phyloP scores from a whole-genome alignment of 176 grass and related monocot genomes.

The Triticum urartu region DNA sequence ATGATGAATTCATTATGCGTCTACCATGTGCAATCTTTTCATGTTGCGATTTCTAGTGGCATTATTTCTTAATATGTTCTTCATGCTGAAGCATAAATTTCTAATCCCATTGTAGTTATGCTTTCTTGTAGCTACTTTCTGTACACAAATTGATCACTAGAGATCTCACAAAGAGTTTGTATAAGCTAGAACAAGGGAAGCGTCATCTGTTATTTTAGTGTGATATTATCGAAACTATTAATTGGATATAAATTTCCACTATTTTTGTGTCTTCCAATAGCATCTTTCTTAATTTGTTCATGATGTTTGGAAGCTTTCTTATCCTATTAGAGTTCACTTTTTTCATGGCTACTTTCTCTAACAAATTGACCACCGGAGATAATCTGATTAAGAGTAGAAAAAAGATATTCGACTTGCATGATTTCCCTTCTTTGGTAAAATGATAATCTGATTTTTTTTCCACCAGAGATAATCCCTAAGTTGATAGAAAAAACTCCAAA shows the following conservation, averaged over 20 bases:
- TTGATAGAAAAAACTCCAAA: no score
- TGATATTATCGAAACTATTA: no score
- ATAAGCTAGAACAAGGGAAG: not conserved
- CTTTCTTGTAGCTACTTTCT: not conserved
- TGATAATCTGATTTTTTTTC: no score
- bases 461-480: no score
- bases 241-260: no score
- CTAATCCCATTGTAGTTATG: not conserved
- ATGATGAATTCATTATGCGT: not conserved
- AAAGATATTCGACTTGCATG: not conserved
- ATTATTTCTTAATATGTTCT: not conserved
- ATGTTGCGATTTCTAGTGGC: not conserved
- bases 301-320: not conserved
- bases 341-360: not conserved
- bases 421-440: not conserved
- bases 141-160: not conserved
- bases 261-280: no score
- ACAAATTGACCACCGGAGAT: not conserved
- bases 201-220: no score
- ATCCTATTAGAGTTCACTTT: not conserved
- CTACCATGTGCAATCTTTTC: not conserved
- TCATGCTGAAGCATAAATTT: not conserved
- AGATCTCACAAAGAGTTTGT: not conserved
- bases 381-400: not conserved
- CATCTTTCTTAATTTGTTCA: not conserved